phyloP scores from a whole-genome alignment of 495 filamentous ascomycete genomes.

The Xylaria venustula region DNA sequence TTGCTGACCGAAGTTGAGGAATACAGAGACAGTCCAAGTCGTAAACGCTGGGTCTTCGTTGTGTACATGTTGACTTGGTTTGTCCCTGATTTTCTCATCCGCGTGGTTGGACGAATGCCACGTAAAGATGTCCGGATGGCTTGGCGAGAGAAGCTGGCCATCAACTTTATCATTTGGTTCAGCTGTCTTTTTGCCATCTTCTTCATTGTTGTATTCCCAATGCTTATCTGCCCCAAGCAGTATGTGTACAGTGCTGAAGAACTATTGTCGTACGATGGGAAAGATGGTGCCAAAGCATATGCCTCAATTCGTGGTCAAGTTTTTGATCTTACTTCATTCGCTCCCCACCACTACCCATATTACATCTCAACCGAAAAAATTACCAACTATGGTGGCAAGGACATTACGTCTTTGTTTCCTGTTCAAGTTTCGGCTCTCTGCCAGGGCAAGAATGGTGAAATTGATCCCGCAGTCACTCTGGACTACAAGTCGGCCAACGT shows the following conservation, averaged over 20 bases:
- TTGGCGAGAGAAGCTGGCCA: conserved; percentile 96
- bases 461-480: conserved; percentile 69
- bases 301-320: conserved; percentile 86
- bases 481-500: conserved; percentile 80
- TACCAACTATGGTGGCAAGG: conserved; percentile 77
- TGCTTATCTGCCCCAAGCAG: conserved; percentile 87
- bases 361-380: conserved; percentile 63
- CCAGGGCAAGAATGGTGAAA: conserved; percentile 62
- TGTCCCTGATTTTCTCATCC: conserved; percentile 82
- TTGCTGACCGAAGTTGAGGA: conserved; percentile 89
- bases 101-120: conserved; percentile 77
- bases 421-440: conserved; percentile 93
- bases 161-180: conserved; percentile 97
- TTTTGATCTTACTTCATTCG: conserved; percentile 75
- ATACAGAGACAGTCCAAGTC: conserved; percentile 69
- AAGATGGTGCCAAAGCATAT: conserved; percentile 60
- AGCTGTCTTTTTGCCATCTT: conserved; percentile 76
- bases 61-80: conserved; percentile 84
- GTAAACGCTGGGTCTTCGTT: conserved; percentile 89
- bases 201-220: conserved; percentile 85
- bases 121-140: conserved; percentile 91
- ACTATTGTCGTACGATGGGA: conserved; percentile 70
- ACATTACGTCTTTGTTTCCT: conserved; percentile 87
- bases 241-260: conserved; percentile 81
- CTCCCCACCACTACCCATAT: conserved; percentile 74